Evolutionary conservation across 2,329 filamentous ascomycete species (phyloP).

Genomic region (Colletotrichum trifolii): DNA sequence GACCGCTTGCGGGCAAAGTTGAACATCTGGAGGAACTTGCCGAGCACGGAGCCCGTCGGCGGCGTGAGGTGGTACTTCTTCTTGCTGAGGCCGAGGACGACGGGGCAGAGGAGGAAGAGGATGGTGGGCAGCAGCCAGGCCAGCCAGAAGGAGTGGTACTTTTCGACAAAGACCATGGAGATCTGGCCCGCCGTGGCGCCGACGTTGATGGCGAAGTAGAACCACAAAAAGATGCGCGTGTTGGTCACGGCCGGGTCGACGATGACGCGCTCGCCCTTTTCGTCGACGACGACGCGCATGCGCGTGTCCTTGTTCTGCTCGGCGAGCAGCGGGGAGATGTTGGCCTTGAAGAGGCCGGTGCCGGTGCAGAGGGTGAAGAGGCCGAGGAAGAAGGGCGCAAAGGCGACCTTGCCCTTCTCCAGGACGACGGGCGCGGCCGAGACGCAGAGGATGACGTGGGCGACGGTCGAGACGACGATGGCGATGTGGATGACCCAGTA

Average conservation of each 20-base stretch:
- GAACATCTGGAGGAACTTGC: slow-evolving; percentile 73
- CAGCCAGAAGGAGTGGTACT: slow-evolving; percentile 81
- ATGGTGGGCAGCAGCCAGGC: slow-evolving; percentile 75
- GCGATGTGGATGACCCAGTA: slow-evolving; percentile 79
- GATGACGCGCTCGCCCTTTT: slow-evolving; percentile 74
- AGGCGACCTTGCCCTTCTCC: slow-evolving; percentile 63
- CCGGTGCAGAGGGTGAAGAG: slow-evolving; percentile 66
- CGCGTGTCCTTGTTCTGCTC: slow-evolving; percentile 74
- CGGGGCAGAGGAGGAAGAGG: slow-evolving; percentile 71
- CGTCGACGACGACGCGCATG: slow-evolving; percentile 65
- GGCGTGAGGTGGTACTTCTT: slow-evolving; percentile 70
- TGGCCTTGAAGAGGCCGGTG: slow-evolving; percentile 85
- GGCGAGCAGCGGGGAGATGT: slow-evolving; percentile 78
- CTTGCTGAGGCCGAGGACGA: slow-evolving; percentile 70
- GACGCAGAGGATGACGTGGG: slow-evolving; percentile 73
- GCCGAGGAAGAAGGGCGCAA: slow-evolving; percentile 78
- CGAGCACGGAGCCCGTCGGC: slow-evolving; percentile 78
- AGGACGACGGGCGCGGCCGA: slow-evolving; percentile 74
- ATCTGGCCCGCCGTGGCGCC: slow-evolving; percentile 71
- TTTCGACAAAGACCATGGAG: slow-evolving; percentile 78
- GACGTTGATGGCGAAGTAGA: slow-evolving; percentile 69
- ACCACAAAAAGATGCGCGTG: slow-evolving; percentile 75
- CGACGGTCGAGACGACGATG: slow-evolving; percentile 72
- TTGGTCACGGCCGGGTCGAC: slow-evolving; percentile 77
- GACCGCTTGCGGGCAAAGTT: slow-evolving; percentile 70